A percentile compares a stretch with the other conserved stretches of the same genome.
phyloP scores from a whole-genome alignment of 768 basidiomycete species.

The Lactarius psammicola region DNA sequence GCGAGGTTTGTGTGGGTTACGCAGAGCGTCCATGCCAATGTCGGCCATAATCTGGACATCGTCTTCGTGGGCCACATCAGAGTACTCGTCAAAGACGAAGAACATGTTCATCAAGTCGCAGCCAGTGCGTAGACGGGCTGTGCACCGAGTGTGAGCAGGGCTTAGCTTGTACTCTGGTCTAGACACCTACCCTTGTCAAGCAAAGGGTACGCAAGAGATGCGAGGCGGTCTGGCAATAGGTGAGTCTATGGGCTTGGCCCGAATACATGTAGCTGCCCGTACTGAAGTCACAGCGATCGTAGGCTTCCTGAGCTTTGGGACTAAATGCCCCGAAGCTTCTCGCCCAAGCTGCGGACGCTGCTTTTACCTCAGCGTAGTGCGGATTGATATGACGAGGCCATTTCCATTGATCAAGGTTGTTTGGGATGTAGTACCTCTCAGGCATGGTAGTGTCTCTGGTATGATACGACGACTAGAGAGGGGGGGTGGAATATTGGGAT shows the following conservation, averaged over 20 bases:
- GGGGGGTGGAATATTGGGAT: background rate
- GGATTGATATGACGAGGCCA: conserved; percentile 32
- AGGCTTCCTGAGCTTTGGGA: conserved; percentile 29
- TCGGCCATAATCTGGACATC: conserved; percentile 27
- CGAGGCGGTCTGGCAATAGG: conserved; percentile 27
- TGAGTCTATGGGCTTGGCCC: background rate
- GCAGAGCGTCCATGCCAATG: conserved; percentile 31
- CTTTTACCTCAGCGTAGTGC: conserved; percentile 29
- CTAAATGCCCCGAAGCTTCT: conserved; percentile 31
- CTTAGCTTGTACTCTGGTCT: background rate
- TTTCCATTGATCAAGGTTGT: conserved; percentile 29
- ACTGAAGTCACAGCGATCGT: conserved; percentile 33
- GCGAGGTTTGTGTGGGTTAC: conserved; percentile 29
- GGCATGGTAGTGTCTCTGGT: conserved; percentile 9
- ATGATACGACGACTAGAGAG: background rate
- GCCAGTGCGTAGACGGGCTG: conserved; percentile 28
- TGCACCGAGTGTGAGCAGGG: background rate
- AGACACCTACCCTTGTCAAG: conserved; percentile 23
- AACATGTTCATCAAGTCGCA: conserved; percentile 34
- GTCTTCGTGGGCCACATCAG: conserved; percentile 28
- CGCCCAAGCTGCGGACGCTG: conserved; percentile 30
- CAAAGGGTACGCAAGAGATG: conserved; percentile 32
- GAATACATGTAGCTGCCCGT: background rate
- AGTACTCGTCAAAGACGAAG: conserved; percentile 33
- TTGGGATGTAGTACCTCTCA: conserved; percentile 23